Evolutionary conservation across 768 basidiomycete genomes (phyloP).

Genomic region (Lactarius deliciosus): DNA sequence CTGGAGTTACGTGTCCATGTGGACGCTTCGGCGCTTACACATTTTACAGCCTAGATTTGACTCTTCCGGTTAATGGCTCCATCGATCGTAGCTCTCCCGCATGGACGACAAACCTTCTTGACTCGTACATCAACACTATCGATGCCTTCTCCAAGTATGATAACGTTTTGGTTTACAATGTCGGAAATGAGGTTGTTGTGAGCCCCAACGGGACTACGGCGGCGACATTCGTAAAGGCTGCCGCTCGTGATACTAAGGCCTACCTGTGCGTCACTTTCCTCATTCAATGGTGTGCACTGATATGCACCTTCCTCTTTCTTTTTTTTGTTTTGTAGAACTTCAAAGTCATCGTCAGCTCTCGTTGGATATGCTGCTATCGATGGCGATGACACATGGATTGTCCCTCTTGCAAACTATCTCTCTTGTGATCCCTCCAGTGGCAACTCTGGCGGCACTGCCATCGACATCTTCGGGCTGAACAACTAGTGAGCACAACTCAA

Average conservation of each 20-base stretch:
- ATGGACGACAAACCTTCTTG: constrained; percentile 80
- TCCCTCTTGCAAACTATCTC: constrained; percentile 72
- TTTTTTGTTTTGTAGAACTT: constrained; percentile 34
- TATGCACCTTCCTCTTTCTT: not conserved
- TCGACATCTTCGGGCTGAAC: constrained; percentile 88
- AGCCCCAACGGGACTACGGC: constrained; percentile 54
- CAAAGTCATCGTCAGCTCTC: constrained; percentile 63
- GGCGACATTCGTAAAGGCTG: constrained; percentile 84
- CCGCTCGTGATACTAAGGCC: constrained; percentile 82
- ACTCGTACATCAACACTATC: constrained; percentile 77
- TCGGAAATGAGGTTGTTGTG: constrained; percentile 82
- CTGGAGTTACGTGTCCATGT: not conserved
- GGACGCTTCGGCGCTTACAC: constrained; percentile 20
- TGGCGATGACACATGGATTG: constrained; percentile 59
- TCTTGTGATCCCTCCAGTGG: constrained; percentile 62
- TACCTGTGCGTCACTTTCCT: constrained; percentile 60
- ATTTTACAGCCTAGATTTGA: constrained; percentile 70
- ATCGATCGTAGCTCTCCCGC: constrained; percentile 69
- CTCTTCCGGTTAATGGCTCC: constrained; percentile 83
- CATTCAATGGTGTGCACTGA: constrained; percentile 8
- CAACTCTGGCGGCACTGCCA: constrained; percentile 58
- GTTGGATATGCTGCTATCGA: constrained; percentile 89
- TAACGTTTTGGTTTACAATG: constrained; percentile 86
- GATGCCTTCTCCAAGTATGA: constrained; percentile 80
- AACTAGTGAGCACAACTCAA: constrained; percentile 59